These are phyloP conservation scores for Monosporascus ibericus DNA, from an alignment of 2,329 filamentous ascomycete species.

Conservation along the genomic window DNA sequence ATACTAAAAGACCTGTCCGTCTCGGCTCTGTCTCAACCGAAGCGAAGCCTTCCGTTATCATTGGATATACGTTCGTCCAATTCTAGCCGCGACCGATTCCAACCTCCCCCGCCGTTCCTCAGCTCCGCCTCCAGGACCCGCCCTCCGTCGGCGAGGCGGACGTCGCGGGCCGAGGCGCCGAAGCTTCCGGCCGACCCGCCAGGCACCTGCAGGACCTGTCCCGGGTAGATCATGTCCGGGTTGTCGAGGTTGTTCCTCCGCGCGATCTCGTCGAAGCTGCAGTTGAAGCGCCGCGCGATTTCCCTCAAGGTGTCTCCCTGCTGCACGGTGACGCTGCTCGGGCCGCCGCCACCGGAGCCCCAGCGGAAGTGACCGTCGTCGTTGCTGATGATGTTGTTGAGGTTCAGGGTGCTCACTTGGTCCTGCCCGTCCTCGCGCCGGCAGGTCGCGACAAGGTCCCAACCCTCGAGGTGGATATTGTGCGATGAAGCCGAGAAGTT, in stretches of 20 bases:
- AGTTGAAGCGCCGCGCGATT: conserved; percentile 28
- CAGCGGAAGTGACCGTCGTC: conserved; percentile 33
- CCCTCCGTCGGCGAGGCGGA: conserved; percentile 30
- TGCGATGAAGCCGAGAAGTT: conserved; percentile 29
- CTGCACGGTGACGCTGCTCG: conserved; percentile 29
- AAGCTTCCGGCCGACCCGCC: conserved; percentile 24
- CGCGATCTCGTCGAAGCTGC: conserved; percentile 33
- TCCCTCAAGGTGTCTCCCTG: conserved; percentile 34
- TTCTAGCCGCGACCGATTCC: conserved; percentile 12
- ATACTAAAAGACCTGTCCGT: no score
- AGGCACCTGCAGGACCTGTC: conserved; percentile 32
- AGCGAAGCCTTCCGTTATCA: conserved; percentile 37
- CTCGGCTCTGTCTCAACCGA: neutral
- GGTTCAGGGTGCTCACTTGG: conserved; percentile 28
- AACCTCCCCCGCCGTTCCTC: conserved; percentile 8
- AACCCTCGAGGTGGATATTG: conserved; percentile 30
- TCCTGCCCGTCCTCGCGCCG: conserved; percentile 25
- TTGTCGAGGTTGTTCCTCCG: conserved; percentile 33
- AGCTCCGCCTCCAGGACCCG: conserved; percentile 23
- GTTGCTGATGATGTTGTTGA: conserved; percentile 30
- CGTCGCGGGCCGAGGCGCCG: conserved; percentile 27
- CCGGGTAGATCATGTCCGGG: conserved; percentile 36
- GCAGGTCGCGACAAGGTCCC: conserved; percentile 29
- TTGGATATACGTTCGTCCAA: conserved; percentile 18
- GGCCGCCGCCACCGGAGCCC: conserved; percentile 17